phyloP scores from a whole-genome alignment of 108 stramenopile species.

The Conticribra weissflogii region DNA sequence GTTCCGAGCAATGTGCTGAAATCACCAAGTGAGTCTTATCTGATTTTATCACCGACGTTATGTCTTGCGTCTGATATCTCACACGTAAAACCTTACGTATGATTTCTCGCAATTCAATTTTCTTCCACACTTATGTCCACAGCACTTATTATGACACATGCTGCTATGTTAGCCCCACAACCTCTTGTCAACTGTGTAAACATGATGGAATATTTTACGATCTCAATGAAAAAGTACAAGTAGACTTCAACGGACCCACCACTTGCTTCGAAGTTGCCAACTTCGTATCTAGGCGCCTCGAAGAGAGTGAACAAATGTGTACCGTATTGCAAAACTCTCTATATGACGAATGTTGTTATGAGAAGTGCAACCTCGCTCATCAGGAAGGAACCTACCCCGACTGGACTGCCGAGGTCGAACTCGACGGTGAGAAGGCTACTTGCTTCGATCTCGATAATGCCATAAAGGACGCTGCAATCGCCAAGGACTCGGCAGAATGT shows the following conservation, averaged over 20 bases:
- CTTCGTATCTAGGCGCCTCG: constrained; percentile 44
- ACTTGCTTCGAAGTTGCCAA: constrained; percentile 44
- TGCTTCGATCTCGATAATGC: constrained; percentile 47
- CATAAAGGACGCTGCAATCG: constrained; percentile 43
- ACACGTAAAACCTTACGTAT: too few relatives aligned
- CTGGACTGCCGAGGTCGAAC: constrained; percentile 48
- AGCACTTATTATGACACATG: constrained; percentile 29
- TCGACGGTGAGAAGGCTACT: constrained; percentile 45
- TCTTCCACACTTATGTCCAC: not conserved
- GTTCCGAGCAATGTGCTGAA: constrained; percentile 28
- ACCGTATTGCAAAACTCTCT: constrained; percentile 36
- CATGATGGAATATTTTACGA: constrained; percentile 39
- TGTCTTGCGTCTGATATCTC: not conserved
- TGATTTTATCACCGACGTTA: not conserved
- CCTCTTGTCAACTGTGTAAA: constrained; percentile 51
- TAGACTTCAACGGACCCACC: constrained; percentile 52
- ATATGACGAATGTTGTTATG: constrained; percentile 47
- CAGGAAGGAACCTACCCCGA: constrained; percentile 41
- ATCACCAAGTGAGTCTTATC: constrained; percentile 3
- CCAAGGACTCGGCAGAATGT: constrained; percentile 38
- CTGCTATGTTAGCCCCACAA: constrained; percentile 47
- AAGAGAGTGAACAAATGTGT: constrained; percentile 45
- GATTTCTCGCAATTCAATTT: too few relatives aligned
- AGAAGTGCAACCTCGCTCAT: constrained; percentile 36
- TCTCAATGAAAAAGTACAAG: constrained; percentile 39